These are phyloP conservation scores for Oryza officinalis DNA, from an alignment of 176 grass and related monocot genomes.

Conservation along the genomic window DNA sequence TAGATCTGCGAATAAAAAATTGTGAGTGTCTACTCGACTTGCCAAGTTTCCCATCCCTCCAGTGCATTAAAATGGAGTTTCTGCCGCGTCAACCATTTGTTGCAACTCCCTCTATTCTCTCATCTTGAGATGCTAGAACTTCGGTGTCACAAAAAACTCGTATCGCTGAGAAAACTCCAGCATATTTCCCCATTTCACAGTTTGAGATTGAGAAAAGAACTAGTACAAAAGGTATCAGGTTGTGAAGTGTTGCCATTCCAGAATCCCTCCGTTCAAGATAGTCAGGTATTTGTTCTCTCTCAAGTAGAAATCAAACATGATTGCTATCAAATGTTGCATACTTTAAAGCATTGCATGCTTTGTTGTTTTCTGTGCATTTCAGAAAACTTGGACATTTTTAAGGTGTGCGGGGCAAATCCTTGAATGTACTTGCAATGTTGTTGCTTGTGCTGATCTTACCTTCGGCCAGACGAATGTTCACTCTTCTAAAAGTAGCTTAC, in stretches of 20 bases:
- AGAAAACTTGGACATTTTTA: slow-evolving; percentile 33
- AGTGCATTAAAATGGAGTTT: slow-evolving; percentile 31
- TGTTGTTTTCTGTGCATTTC: slow-evolving; percentile 4
- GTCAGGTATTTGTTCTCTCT: slow-evolving; percentile 15
- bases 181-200: neutral
- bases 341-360: neutral
- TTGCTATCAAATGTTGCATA: slow-evolving; percentile 11
- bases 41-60: slow-evolving; percentile 33
- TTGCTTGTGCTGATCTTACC: slow-evolving; percentile 5
- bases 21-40: slow-evolving; percentile 25
- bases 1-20: slow-evolving; percentile 25
- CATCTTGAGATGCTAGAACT: slow-evolving; percentile 29
- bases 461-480: neutral
- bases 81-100: slow-evolving; percentile 4
- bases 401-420: neutral
- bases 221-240: neutral
- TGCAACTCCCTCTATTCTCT: slow-evolving; percentile 26
- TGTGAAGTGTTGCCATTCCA: slow-evolving; percentile 3
- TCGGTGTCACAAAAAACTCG: slow-evolving; percentile 5
- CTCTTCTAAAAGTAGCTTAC: too few relatives aligned
- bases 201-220: slow-evolving; percentile 26
- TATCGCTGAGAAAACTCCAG: slow-evolving; percentile 14
- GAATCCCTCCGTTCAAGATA: slow-evolving; percentile 20
- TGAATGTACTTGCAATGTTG: slow-evolving; percentile 4
- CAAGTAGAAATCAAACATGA: neutral